These are phyloP conservation scores for Brassica nigra DNA, from an alignment of 345 rosid genomes.

Conservation along the genomic window DNA sequence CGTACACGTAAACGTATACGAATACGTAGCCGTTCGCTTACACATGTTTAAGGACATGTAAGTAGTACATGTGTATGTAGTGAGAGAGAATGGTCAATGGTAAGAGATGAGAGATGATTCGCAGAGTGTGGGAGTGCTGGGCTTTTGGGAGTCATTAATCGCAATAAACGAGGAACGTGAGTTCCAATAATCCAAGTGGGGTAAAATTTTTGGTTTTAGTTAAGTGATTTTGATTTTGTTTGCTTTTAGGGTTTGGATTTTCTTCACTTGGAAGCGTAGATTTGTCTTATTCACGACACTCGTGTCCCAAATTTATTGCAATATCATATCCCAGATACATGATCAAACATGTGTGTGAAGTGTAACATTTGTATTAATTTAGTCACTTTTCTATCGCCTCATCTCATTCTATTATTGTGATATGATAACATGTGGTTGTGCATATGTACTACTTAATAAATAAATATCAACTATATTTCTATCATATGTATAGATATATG, in stretches of 20 bases:
- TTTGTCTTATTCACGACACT: constrained; percentile 62
- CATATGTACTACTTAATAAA: not conserved
- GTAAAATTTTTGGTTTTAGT: constrained; percentile 4
- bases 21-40: constrained; percentile 25
- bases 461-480: not conserved
- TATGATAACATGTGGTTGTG: constrained; percentile 15
- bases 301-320: constrained; percentile 58
- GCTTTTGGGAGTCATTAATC: constrained; percentile 88
- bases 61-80: constrained; percentile 9
- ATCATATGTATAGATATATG: not conserved
- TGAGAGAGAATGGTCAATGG: constrained; percentile 49
- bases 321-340: constrained; percentile 18
- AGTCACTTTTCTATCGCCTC: not conserved
- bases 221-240: constrained; percentile 1
- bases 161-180: constrained; percentile 82
- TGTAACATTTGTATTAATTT: not conserved
- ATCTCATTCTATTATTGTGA: constrained; percentile 21
- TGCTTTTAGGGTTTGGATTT: constrained; percentile 46
- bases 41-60: constrained; percentile 24
- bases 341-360: constrained; percentile 12
- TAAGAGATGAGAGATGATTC: constrained; percentile 58
- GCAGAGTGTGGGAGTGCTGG: constrained; percentile 98
- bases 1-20: constrained; percentile 34
- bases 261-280: constrained; percentile 65
- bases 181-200: constrained; percentile 87